Conservation (phyloP, 129 eudicot genomes). For the Centrapalus pauciflorus region DNA sequence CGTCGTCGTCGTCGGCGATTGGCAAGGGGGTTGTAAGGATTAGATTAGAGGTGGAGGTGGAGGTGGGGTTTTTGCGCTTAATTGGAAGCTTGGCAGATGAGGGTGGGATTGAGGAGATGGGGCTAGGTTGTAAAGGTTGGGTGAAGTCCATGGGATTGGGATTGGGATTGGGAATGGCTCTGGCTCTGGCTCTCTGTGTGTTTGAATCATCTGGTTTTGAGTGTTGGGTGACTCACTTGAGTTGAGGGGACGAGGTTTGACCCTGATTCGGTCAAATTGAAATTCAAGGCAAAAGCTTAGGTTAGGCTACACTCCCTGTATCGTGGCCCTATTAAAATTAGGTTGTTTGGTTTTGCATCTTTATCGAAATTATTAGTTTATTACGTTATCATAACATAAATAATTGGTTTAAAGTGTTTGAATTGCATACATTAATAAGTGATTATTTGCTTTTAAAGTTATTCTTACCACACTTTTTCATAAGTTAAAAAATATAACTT, state of each 20-base stretch:
- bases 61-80: slow-evolving; percentile 62
- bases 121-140: slow-evolving; percentile 31
- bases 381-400: too few species aligned
- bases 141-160: slow-evolving; percentile 84
- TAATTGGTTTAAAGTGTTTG: too few species aligned
- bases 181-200: neutral
- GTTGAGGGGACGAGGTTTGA: slow-evolving; percentile 12
- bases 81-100: slow-evolving; percentile 58
- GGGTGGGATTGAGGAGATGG: slow-evolving; percentile 26
- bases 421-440: too few species aligned
- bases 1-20: slow-evolving; percentile 4
- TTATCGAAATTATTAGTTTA: too few species aligned
- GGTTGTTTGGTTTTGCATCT: too few species aligned
- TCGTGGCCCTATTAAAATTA: too few species aligned
- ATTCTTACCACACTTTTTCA: too few species aligned
- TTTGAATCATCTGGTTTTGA: neutral
- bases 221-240: neutral
- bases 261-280: slow-evolving; percentile 14
- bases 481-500: too few species aligned
- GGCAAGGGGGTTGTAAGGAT: slow-evolving; percentile 2
- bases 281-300: too few species aligned
- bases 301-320: too few species aligned
- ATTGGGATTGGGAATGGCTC: too few species aligned
- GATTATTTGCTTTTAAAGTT: too few species aligned
- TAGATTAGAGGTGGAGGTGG: slow-evolving; percentile 25